phyloP scores from a whole-genome alignment of 2,329 filamentous ascomycete genomes.

The Fusarium ambrosium region DNA sequence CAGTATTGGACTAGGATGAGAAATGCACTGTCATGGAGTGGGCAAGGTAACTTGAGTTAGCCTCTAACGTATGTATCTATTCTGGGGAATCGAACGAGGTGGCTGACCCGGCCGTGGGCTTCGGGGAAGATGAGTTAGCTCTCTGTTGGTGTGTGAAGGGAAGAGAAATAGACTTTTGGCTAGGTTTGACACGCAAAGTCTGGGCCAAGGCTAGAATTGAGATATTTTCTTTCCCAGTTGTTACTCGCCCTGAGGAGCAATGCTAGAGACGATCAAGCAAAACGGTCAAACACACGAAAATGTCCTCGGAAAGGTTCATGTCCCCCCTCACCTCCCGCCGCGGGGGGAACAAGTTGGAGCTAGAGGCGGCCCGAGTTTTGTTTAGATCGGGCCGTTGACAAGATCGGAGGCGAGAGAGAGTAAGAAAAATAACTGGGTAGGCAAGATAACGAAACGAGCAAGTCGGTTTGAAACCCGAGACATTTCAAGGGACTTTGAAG shows the following conservation, averaged over 20 bases:
- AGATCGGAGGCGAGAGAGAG: slow-evolving; percentile 6
- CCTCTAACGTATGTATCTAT: background rate
- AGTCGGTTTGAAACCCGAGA: slow-evolving; percentile 29
- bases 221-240: slow-evolving; percentile 24
- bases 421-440: background rate
- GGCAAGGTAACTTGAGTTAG: slow-evolving; percentile 1
- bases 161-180: slow-evolving; percentile 31
- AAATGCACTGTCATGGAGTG: slow-evolving; percentile 15
- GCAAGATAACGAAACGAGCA: slow-evolving; percentile 7
- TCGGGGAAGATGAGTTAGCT: slow-evolving; percentile 28
- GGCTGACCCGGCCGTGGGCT: slow-evolving; percentile 22
- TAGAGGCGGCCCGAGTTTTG: slow-evolving; percentile 39
- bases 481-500: slow-evolving; percentile 12
- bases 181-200: slow-evolving; percentile 7
- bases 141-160: background rate
- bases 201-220: slow-evolving; percentile 24
- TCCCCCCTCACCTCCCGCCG: background rate
- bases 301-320: background rate
- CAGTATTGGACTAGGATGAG: slow-evolving; percentile 18
- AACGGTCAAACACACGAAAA: slow-evolving; percentile 8
- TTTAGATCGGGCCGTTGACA: slow-evolving; percentile 36
- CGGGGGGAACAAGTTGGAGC: background rate
- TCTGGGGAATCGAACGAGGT: slow-evolving; percentile 29
- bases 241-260: slow-evolving; percentile 7
- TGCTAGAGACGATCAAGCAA: slow-evolving; percentile 8